A percentile compares a stretch with the other conserved stretches of the same genome.
Evolutionary conservation across 352 stramenopile species (phyloP).

Genomic region (Globisporangium iwayamae): DNA sequence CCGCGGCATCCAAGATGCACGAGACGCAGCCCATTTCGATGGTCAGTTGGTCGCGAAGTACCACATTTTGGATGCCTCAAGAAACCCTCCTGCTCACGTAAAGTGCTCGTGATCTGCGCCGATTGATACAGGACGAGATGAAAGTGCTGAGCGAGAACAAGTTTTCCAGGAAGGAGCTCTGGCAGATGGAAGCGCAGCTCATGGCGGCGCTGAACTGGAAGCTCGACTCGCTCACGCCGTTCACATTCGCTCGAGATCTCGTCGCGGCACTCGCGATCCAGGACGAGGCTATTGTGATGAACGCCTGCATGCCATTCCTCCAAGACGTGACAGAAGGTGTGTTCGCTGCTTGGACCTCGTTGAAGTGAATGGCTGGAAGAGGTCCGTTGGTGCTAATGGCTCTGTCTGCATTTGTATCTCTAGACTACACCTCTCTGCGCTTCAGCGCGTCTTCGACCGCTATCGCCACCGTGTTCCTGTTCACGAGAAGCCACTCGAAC

Average conservation of each 20-base stretch:
- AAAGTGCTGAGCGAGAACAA: constrained; percentile 42
- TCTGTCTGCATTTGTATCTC: background rate
- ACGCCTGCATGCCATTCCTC: background rate
- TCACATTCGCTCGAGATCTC: constrained; percentile 41
- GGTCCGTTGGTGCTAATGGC: background rate
- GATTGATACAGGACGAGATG: constrained; percentile 37
- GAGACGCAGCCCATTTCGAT: constrained; percentile 17
- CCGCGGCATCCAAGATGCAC: constrained; percentile 16
- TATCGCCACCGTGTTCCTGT: constrained; percentile 7
- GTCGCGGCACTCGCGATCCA: constrained; percentile 3
- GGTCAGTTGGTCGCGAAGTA: constrained; percentile 4
- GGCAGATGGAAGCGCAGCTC: constrained; percentile 33
- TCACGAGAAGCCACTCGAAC: background rate
- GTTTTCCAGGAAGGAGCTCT: constrained; percentile 36
- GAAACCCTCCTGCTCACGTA: background rate
- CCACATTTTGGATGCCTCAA: background rate
- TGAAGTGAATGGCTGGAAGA: background rate
- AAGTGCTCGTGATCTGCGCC: background rate
- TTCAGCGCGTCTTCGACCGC: constrained; percentile 6
- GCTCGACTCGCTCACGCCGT: constrained; percentile 30
- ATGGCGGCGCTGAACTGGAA: constrained; percentile 30
- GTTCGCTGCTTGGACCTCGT: background rate
- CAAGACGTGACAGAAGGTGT: constrained; percentile 16
- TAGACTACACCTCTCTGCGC: constrained; percentile 8
- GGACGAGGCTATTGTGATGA: background rate